These are phyloP conservation scores for Miscanthus lutarioriparius DNA, from an alignment of 176 grass and related monocot genomes.

Conservation along the genomic window DNA sequence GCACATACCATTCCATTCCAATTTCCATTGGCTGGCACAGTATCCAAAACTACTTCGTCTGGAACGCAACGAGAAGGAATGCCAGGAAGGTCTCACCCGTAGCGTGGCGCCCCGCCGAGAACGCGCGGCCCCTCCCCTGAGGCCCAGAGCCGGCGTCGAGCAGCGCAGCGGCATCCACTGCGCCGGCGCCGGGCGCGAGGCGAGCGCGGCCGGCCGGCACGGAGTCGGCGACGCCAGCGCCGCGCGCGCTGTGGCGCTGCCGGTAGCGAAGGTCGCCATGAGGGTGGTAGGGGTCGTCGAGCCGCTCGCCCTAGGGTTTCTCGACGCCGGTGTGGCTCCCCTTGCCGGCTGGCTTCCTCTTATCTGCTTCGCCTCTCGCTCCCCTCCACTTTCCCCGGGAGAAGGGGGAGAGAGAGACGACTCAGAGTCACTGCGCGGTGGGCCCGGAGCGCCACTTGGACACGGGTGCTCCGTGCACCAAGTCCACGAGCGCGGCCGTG, in stretches of 20 bases:
- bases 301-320: slow-evolving; percentile 18
- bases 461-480: not conserved
- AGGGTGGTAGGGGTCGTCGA: not conserved
- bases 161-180: slow-evolving; percentile 22
- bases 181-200: slow-evolving; percentile 1
- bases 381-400: not conserved
- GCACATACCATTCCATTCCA: not conserved
- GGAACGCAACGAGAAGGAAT: not conserved
- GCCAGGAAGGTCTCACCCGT: slow-evolving; percentile 7
- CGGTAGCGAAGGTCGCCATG: slow-evolving; percentile 44
- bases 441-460: not conserved
- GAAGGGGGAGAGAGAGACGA: not conserved
- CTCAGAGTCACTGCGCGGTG: not conserved
- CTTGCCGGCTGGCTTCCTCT: slow-evolving; percentile 12
- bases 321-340: slow-evolving; percentile 1
- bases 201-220: not conserved
- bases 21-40: not conserved
- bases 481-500: not conserved
- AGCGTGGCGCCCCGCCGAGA: slow-evolving; percentile 3
- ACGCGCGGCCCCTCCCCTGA: not conserved
- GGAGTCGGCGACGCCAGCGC: slow-evolving; percentile 23
- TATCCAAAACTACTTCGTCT: not conserved
- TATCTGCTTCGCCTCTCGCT: slow-evolving; percentile 24
- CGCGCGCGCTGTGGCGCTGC: not conserved
- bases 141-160: slow-evolving; percentile 13